These are phyloP conservation scores for Ceratocystis variospora DNA, from an alignment of 2,329 filamentous ascomycete genomes.

Conservation along the genomic window DNA sequence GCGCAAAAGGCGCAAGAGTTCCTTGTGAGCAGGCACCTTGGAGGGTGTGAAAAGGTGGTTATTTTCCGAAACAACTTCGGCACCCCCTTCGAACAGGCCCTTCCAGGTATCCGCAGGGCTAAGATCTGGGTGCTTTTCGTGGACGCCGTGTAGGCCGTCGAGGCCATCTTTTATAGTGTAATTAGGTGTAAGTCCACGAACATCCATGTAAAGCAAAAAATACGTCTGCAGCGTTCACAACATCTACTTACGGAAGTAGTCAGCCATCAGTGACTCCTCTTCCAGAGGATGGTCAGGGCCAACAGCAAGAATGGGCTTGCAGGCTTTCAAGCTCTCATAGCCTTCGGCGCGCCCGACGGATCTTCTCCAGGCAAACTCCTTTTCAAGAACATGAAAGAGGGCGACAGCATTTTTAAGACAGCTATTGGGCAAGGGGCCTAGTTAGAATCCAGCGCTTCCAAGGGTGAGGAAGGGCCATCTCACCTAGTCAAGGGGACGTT, in stretches of 20 bases:
- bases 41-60: constrained; percentile 62
- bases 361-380: constrained; percentile 73
- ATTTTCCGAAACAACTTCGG: constrained; percentile 30
- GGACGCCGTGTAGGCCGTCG: constrained; percentile 66
- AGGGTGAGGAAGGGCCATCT: neutral
- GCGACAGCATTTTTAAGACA: constrained; percentile 81
- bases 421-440: constrained; percentile 25
- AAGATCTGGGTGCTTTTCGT: constrained; percentile 59
- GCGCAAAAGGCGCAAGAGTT: constrained; percentile 74
- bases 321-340: constrained; percentile 57
- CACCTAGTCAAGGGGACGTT: constrained; percentile 80
- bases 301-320: constrained; percentile 72
- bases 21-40: constrained; percentile 57
- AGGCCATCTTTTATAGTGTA: constrained; percentile 43
- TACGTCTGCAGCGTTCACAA: neutral
- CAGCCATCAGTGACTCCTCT: constrained; percentile 64
- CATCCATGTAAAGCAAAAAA: neutral
- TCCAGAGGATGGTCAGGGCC: constrained; percentile 77
- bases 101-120: constrained; percentile 63
- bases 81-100: constrained; percentile 41
- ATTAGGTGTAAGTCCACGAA: neutral
- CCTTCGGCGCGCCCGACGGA: constrained; percentile 51
- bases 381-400: constrained; percentile 81
- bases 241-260: constrained; percentile 66
- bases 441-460: neutral